Percentiles rank a stretch among this genome's conserved stretches.
Evolutionary conservation across 1,284 basidiomycete species (phyloP).

Genomic region (Coniophora puteana): DNA sequence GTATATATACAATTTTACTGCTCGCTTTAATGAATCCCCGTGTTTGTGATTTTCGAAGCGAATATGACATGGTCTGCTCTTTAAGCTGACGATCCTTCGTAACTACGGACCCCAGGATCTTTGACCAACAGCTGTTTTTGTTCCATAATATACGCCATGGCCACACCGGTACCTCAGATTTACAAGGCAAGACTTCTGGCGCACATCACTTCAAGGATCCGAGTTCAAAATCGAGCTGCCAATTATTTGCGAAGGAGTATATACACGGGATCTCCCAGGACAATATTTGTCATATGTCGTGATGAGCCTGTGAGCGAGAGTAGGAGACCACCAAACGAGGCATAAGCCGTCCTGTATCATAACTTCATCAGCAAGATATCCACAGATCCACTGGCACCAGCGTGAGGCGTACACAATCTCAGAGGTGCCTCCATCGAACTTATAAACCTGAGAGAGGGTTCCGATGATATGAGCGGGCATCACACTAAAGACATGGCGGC

Average conservation of each 20-base stretch:
- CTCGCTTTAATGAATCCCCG: too few species aligned
- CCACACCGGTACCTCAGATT: too few species aligned
- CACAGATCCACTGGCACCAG: background rate
- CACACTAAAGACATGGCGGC: slow-evolving; percentile 22
- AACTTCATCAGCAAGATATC: slow-evolving; percentile 2
- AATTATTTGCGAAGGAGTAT: slow-evolving; percentile 83
- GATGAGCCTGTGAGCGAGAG: slow-evolving; percentile 94
- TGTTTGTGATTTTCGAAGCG: too few species aligned
- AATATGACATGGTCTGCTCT: too few species aligned
- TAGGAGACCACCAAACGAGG: slow-evolving; percentile 94
- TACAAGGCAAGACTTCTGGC: too few species aligned
- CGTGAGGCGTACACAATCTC: slow-evolving; percentile 69
- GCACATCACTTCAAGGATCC: too few species aligned
- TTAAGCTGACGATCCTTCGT: too few species aligned
- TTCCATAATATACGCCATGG: too few species aligned
- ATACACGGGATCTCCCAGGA: slow-evolving; percentile 92
- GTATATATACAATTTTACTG: too few species aligned
- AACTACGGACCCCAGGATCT: too few species aligned
- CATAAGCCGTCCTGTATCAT: slow-evolving; percentile 80
- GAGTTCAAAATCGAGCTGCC: too few species aligned
- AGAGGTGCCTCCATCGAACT: slow-evolving; percentile 85
- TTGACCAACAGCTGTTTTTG: too few species aligned
- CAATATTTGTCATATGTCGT: slow-evolving; percentile 89
- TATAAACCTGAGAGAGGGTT: slow-evolving; percentile 75
- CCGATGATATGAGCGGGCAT: slow-evolving; percentile 8